phyloP scores from a whole-genome alignment of 352 stramenopile genomes.

The Pythium guiyangense region DNA sequence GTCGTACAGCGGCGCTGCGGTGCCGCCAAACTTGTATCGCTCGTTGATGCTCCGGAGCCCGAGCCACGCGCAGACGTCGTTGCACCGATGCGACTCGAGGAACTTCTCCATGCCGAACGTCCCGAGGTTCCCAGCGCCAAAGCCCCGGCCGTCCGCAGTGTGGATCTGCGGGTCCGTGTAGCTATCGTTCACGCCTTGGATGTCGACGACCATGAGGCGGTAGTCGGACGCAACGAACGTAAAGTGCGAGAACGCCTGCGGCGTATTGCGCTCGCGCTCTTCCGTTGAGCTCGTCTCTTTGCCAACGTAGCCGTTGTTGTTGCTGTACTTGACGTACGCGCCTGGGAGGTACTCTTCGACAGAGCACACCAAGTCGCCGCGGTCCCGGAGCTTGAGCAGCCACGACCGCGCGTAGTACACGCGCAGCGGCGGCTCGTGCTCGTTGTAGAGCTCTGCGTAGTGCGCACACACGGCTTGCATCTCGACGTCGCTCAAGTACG shows the following conservation, averaged over 20 bases:
- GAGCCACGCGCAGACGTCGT: slow-evolving; percentile 83
- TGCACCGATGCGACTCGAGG: slow-evolving; percentile 81
- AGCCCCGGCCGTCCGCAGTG: slow-evolving; percentile 69
- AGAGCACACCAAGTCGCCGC: slow-evolving; percentile 58
- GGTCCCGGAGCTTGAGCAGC: slow-evolving; percentile 69
- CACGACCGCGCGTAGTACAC: slow-evolving; percentile 82
- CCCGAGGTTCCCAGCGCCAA: slow-evolving; percentile 80
- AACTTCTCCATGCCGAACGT: slow-evolving; percentile 88
- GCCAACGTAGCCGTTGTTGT: slow-evolving; percentile 84
- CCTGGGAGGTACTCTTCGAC: slow-evolving; percentile 76
- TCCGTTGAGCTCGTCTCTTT: slow-evolving; percentile 73
- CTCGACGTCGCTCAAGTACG: slow-evolving; percentile 84
- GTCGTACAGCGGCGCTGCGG: slow-evolving; percentile 67
- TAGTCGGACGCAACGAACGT: slow-evolving; percentile 83
- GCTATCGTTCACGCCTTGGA: slow-evolving; percentile 81
- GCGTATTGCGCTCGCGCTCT: slow-evolving; percentile 79
- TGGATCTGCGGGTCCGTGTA: slow-evolving; percentile 87
- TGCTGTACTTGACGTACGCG: slow-evolving; percentile 87
- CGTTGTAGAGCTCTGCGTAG: slow-evolving; percentile 84
- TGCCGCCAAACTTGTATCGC: slow-evolving; percentile 72
- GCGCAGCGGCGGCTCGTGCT: slow-evolving; percentile 75
- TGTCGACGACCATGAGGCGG: slow-evolving; percentile 82
- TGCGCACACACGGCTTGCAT: slow-evolving; percentile 87
- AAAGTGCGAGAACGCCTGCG: slow-evolving; percentile 83
- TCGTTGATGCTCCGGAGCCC: slow-evolving; percentile 72